Evolutionary conservation across 352 stramenopile species (phyloP), one percentile per base, ranked within the genome.

Genomic region (Aphanomyces invadans): DNA sequence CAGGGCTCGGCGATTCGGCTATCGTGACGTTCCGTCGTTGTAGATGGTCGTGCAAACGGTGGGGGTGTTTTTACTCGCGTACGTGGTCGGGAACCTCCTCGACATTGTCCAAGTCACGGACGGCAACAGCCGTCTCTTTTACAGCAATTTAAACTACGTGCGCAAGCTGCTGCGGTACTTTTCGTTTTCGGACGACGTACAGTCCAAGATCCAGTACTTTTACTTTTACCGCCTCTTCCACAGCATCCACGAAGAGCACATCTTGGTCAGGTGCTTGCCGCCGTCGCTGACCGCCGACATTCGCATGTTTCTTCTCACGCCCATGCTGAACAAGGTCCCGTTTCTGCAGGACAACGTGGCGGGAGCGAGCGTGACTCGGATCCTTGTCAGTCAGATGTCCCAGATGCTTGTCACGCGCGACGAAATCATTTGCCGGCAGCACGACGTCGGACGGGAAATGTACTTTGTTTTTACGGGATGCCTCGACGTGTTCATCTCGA

Each of bases 391-490:
- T 0, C 79, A 87, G 48, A 88, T 90, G 63, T 81, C 65, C 53
- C 81, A 90, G 28, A 59, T 84, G 17, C 68, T 88, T 38, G 64
- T 87, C 4, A 71, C 87, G 10, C 77, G 77, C 33, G 78, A 81
- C 17, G 76, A 90, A 39, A 88, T 78, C 53, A 77, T 90, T 3
- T 88, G 76, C 72, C 78, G 73, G 36, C 81, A 77, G 23, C 77
- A 74, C 3, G 78, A 90, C 49, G 68, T 80, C 71, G 79, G 79
- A 5, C 78, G 68, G n/a, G 79, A 88, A 45, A 90, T 90, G 79
- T 88, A 77, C 53, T 90, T 90, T 31, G 78, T 90, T 0, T 90
- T 87, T 60, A 80, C 78, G 12, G 79, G 81, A 7, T 28, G 80
- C 2, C 51, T 90, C 23, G 73, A 81, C 28, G 78, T 73, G 49